Base-by-base conservation (phyloP, 257 asterid genomes). In the Eucommia ulmoides region DNA sequence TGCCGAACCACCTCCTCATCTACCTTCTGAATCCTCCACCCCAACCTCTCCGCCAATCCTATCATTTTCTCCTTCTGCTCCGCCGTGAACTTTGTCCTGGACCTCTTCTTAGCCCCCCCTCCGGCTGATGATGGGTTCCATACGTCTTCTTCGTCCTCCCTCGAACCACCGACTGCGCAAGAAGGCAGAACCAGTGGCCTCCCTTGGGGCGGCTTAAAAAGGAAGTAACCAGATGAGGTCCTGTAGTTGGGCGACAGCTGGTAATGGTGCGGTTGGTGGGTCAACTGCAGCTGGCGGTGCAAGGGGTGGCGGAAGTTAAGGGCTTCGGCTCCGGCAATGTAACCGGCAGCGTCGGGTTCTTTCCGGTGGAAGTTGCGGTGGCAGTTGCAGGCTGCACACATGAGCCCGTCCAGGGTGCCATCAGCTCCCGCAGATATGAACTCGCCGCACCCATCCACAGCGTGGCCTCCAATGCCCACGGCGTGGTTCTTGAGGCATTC, bases 361-460 rank as follows among this genome's bases (percentile, higher is more conserved):
- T 70, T 81, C 42, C 88, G 81, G 85, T 83, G 94, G 60, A 83
- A 83, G 60, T 75, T 83, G 52, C 92, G 88, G 79, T 83, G 94
- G 77, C 92, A 83, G 47, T 45, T 73, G 59, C 92, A 80, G 60
- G 85, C 83, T 54, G 93, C 94, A 69, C 94, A 83, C 52, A 61
- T 66, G 41, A 83, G 83, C 19, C 80, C 71, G 17, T 78, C 92
- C 0, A 73, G 71, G 0, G 78, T 60, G 33, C 88, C 92, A 0
- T 80, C 85, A 6, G 71, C 74, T 23, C 94, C 93, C n/a, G 85
- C 78, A 3, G 93, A 60, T 53, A 80, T 61, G 59, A 83, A 83
- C 79, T 83, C 85, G 25, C 83, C 81, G 66, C 94, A 83, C 50
- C 94, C 93, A 62, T 83, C 94, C 2, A 73, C 76, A 44, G 93